phyloP scores from a whole-genome alignment of 768 basidiomycete species.

The Boletus rubropictus region DNA sequence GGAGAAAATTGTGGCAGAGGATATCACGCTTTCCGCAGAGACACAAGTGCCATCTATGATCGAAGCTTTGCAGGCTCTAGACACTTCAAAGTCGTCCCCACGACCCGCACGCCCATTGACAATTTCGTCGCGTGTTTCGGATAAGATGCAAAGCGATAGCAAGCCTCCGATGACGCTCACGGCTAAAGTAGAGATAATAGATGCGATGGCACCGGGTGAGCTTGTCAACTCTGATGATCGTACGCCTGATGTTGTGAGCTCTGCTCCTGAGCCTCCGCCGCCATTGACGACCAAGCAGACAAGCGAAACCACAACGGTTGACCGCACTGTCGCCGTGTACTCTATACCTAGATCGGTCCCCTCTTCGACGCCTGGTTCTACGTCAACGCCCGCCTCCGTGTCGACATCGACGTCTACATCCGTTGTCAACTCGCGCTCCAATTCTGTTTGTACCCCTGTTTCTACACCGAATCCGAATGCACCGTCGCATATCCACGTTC shows the following conservation, averaged over 20 bases:
- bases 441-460: constrained; percentile 17
- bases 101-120: not conserved
- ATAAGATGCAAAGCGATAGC: constrained; percentile 4
- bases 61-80: not conserved
- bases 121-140: not conserved
- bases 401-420: constrained; percentile 25
- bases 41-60: not conserved
- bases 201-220: constrained; percentile 18
- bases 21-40: not conserved
- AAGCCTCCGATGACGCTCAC: constrained; percentile 8
- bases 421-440: constrained; percentile 21
- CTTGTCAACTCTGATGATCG: constrained; percentile 14
- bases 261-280: constrained; percentile 30
- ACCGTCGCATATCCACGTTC: not conserved
- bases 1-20: not conserved
- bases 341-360: not conserved
- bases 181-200: constrained; percentile 26
- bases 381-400: constrained; percentile 11
- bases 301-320: constrained; percentile 10
- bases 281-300: constrained; percentile 25
- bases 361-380: constrained; percentile 6
- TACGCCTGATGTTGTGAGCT: constrained; percentile 21
- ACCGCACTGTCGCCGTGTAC: not conserved
- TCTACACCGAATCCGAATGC: constrained; percentile 4
- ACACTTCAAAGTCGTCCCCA: not conserved